Base-by-base conservation (phyloP, 805 yeast species). In the Suhomyces tanzawaensis region DNA sequence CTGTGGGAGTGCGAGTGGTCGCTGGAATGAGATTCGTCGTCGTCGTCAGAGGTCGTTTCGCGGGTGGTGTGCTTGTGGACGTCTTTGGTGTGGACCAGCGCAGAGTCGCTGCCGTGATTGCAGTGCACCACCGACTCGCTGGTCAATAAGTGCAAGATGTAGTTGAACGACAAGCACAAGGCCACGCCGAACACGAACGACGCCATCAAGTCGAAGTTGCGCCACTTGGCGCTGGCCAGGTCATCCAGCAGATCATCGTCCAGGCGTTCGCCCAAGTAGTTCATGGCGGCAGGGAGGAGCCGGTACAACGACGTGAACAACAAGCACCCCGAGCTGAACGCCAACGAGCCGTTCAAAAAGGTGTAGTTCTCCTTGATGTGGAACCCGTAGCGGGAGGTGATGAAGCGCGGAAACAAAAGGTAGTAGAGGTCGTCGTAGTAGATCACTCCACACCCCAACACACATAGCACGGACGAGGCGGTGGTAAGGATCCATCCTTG, bases 61-160 rank as follows among this genome's bases (percentile, higher is more conserved):
- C 27, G 9, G 3, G 34, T 11, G 2, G 18, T 50, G 27, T 38
- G 38, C 29, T 45, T 32, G 17, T 37, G 46, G 16, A 46, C 48
- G 12, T 45, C 48, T 24, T 17, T 16, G 12, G 9, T 41, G 50
- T 41, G 44, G 14, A 38, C 51, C 58, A 17, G 52, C 57, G 27
- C 36, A 9, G 27, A 39, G 21, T 52, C 60, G 9, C 62, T 72
- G 9, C 68, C 78, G 51, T 89, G 96, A 12, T 79, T 83, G 60
- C 96, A 89, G 55, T 89, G 96, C 0, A 90, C 85, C 23, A 90
- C 76, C 22, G 90, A 81, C 55, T 86, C 86, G 35, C 91, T 78
- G 0, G 97, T 86, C 36, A 81, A 59, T 24, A 77, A 58, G 58
- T 90, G 96, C 4, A 93, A 77, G 1, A 82, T 25, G 19, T 67